Evolutionary conservation across 352 stramenopile species (phyloP), one percentile per base, ranked within the genome.

Genomic region (Globisporangium camurandrum): DNA sequence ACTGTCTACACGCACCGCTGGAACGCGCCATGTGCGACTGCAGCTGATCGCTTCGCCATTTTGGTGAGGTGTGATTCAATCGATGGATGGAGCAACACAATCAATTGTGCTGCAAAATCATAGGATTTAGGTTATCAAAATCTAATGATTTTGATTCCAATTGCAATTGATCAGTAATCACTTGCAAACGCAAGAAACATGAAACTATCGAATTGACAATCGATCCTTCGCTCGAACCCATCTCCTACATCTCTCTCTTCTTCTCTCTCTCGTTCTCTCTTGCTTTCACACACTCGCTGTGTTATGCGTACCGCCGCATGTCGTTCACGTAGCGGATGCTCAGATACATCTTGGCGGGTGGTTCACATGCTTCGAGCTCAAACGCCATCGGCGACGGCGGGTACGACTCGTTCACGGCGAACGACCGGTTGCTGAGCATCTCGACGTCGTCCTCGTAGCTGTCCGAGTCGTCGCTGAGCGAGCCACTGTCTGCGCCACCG

Each of bases 311-410:
- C 28, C 78, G 77, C 14, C 83, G 78, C 74, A 94, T 86, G 56
- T 91, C 77, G 56, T 94, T 94, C 52, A 94, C 77, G 52, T 94
- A 94, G 27, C 81, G 81, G 23, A 94, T 76, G 59, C 75, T 89
- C 39, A 94, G 56, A 44, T 70, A 82, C 46, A 94, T 76, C 46
- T 75, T 91, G 38, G 79, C 76, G 12, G 66, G 47, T 20, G 66
- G 62, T 22, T 78, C 66, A 46, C 68, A 74, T 31, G 66, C 75
- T 4, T 65, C 16, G 42, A 93, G 67, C 28, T 67, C 59, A 33
- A 90, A 52, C 4, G 57, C 67, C 20, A 81, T 60, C 2, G 74
- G 69, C 17, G 59, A 56, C 27, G 78, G 71, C 50, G 73, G 69
- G 38, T 72, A 85, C 38, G 67, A 67, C 24, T 69, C 67, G 48